Conservation (phyloP, 495 filamentous ascomycete genomes). For the Neurospora sublineolata region DNA sequence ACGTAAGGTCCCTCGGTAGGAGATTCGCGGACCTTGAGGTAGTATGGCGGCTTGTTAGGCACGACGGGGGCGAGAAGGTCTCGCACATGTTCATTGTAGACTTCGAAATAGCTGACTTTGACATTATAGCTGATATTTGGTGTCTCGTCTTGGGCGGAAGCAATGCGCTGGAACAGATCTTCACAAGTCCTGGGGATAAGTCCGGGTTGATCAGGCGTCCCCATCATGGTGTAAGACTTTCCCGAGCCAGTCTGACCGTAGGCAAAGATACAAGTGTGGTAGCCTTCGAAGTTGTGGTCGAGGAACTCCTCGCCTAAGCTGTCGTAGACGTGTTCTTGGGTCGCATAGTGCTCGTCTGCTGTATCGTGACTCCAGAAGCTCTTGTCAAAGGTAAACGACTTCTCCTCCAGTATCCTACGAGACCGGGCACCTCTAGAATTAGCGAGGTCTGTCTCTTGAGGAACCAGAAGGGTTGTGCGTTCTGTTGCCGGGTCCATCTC, state of each 20-base stretch:
- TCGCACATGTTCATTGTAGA: slow-evolving; percentile 98
- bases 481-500: slow-evolving; percentile 80
- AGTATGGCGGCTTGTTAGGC: slow-evolving; percentile 63
- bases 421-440: slow-evolving; percentile 51
- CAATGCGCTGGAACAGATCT: slow-evolving; percentile 91
- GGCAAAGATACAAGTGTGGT: slow-evolving; percentile 98
- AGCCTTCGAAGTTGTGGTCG: slow-evolving; percentile 98
- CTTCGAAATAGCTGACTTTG: slow-evolving; percentile 95
- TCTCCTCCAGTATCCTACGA: slow-evolving; percentile 74
- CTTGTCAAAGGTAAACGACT: slow-evolving; percentile 90
- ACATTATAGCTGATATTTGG: slow-evolving; percentile 93
- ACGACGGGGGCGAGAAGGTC: slow-evolving; percentile 76
- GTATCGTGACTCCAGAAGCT: slow-evolving; percentile 90
- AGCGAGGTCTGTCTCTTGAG: slow-evolving; percentile 48
- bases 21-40: slow-evolving; percentile 94
- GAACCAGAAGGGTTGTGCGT: slow-evolving; percentile 65
- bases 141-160: slow-evolving; percentile 56
- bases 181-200: slow-evolving; percentile 96
- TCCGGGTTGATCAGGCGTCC: slow-evolving; percentile 69
- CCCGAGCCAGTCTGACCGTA: slow-evolving; percentile 97
- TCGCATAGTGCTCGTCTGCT: slow-evolving; percentile 46
- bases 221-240: slow-evolving; percentile 99
- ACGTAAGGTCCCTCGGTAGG: slow-evolving; percentile 95
- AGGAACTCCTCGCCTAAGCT: slow-evolving; percentile 91
- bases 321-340: slow-evolving; percentile 89